Evolutionary conservation across 108 stramenopile genomes (phyloP).

Genomic region (Cyclotella sp.): DNA sequence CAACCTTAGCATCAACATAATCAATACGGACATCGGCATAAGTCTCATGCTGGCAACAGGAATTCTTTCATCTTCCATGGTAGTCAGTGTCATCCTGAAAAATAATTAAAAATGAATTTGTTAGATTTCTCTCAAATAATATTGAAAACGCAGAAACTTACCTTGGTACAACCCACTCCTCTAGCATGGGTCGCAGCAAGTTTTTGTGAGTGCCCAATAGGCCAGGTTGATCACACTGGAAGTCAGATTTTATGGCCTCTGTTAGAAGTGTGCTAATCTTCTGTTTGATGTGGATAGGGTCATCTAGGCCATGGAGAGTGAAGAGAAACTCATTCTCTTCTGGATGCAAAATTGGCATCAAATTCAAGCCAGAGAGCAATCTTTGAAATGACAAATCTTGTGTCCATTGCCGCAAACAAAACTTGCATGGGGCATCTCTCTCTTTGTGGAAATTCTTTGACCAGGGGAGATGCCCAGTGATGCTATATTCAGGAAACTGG

Average conservation of each 20-base stretch:
- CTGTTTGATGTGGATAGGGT: constrained; percentile 12
- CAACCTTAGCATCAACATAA: too few species aligned
- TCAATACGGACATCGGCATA: too few species aligned
- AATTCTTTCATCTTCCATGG: constrained; percentile 29
- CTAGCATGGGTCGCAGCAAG: constrained; percentile 6
- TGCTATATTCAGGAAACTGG: background rate
- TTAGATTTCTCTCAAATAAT: background rate
- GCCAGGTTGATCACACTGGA: background rate
- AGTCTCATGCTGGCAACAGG: too few species aligned
- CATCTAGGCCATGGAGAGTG: background rate
- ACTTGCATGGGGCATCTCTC: constrained; percentile 4
- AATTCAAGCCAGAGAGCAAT: constrained; percentile 12
- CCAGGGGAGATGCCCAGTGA: background rate
- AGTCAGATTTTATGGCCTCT: background rate
- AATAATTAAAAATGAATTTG: background rate
- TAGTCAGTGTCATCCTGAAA: constrained; percentile 34
- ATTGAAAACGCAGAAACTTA: background rate
- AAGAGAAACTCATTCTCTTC: constrained; percentile 15
- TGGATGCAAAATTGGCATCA: constrained; percentile 2
- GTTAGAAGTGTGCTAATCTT: background rate
- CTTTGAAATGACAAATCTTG: background rate
- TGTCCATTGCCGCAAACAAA: background rate
- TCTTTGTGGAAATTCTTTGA: background rate
- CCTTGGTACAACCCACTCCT: too few species aligned
- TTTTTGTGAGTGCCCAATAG: constrained; percentile 23